These are phyloP conservation scores for Citeromyces nyonsensis DNA, from an alignment of 805 yeast species.

Conservation along the genomic window DNA sequence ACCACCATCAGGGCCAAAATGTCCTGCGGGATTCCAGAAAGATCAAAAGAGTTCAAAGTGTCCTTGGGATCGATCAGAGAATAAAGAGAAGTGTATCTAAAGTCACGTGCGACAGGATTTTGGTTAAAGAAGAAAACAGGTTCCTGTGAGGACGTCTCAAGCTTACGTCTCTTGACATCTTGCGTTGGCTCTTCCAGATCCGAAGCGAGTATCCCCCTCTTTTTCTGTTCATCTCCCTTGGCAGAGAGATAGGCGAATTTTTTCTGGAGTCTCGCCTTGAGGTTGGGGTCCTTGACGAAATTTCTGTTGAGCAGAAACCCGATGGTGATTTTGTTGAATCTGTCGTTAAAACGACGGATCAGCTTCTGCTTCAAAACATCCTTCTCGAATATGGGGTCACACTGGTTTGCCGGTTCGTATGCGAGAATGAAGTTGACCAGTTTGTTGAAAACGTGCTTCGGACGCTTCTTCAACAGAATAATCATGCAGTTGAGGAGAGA, in stretches of 20 bases:
- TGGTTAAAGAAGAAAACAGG: conserved; percentile 11
- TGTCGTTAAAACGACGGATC: conserved; percentile 18
- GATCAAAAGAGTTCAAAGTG: conserved; percentile 51
- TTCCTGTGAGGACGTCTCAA: conserved; percentile 8
- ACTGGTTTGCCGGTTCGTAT: conserved; percentile 43
- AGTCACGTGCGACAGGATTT: conserved; percentile 17
- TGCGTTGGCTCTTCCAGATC: conserved; percentile 23
- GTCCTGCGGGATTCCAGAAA: conserved; percentile 49
- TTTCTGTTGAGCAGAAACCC: conserved; percentile 16
- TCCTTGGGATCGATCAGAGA: conserved; percentile 47
- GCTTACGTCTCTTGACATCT: conserved; percentile 8
- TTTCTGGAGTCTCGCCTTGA: conserved; percentile 15
- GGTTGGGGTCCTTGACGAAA: conserved; percentile 14
- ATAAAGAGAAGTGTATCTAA: conserved; percentile 48
- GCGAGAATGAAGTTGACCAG: conserved; percentile 43
- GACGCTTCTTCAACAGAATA: conserved; percentile 49
- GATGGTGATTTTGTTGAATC: conserved; percentile 15
- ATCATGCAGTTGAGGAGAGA: conserved; percentile 55
- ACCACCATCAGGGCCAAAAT: conserved; percentile 50
- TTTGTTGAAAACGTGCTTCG: conserved; percentile 34
- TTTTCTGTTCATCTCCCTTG: conserved; percentile 11
- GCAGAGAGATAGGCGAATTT: conserved; percentile 15
- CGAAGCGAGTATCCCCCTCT: conserved; percentile 15
- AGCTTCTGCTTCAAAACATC: conserved; percentile 13
- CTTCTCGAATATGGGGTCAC: conserved; percentile 28